A percentile compares a stretch with the other conserved stretches of the same genome.
Conservation (phyloP, 257 asterid genomes). For the Solanum sejunctum region DNA sequence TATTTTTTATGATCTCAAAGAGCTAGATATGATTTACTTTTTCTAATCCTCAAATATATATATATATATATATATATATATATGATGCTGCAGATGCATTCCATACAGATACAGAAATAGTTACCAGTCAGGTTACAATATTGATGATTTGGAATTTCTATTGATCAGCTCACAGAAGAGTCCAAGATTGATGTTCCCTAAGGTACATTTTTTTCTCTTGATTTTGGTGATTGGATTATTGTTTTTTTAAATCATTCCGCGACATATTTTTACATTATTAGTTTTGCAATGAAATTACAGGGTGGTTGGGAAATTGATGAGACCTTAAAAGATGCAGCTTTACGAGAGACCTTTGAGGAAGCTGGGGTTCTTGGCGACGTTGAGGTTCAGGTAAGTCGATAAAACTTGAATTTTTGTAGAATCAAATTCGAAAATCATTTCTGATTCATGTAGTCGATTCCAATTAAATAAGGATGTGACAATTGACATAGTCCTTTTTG, state of each 20-base stretch:
- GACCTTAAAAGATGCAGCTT: slow-evolving; percentile 68
- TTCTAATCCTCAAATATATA: background rate
- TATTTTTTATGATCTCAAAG: no score
- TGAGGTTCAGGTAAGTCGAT: slow-evolving; percentile 24
- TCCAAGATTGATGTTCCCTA: slow-evolving; percentile 85
- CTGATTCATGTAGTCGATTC: background rate
- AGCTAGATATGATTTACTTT: no score
- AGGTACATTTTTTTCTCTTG: slow-evolving; percentile 27
- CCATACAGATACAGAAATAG: slow-evolving; percentile 52
- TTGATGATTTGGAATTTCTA: slow-evolving; percentile 70
- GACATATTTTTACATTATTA: background rate
- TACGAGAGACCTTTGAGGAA: slow-evolving; percentile 84
- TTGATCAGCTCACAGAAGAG: slow-evolving; percentile 86
- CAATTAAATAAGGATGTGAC: background rate
- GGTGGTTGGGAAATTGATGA: slow-evolving; percentile 99
- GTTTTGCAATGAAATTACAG: slow-evolving; percentile 12
- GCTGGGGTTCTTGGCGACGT: slow-evolving; percentile 71
- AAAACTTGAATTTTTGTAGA: background rate
- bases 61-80: background rate
- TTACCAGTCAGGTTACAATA: slow-evolving; percentile 16
- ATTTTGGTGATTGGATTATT: background rate
- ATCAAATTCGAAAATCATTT: background rate
- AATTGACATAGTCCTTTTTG: background rate
- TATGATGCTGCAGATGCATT: slow-evolving; percentile 52
- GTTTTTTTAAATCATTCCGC: background rate